Evolutionary conservation across 306 rosid genomes (phyloP).

Genomic region (Pyrus pyrifolia): DNA sequence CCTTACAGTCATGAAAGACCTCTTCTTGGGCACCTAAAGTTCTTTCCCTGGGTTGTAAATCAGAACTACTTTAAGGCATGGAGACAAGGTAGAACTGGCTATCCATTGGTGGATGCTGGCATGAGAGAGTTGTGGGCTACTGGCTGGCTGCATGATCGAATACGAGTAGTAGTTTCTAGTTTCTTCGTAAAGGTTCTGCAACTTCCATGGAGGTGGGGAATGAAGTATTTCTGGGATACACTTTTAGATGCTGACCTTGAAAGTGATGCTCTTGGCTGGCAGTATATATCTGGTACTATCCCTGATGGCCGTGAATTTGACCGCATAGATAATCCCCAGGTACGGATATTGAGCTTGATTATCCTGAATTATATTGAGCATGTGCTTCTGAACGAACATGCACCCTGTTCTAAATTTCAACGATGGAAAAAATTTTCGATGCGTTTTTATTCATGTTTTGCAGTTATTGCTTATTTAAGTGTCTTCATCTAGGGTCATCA

Average conservation of each 20-base stretch:
- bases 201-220: slow-evolving; percentile 99
- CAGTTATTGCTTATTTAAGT: not conserved
- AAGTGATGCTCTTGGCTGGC: slow-evolving; percentile 98
- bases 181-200: slow-evolving; percentile 94
- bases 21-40: slow-evolving; percentile 77
- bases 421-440: slow-evolving; percentile 6
- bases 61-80: slow-evolving; percentile 77
- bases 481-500: not conserved
- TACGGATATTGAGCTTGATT: slow-evolving; percentile 10
- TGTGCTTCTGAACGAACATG: slow-evolving; percentile 6
- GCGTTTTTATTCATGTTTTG: not conserved
- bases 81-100: slow-evolving; percentile 98
- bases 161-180: slow-evolving; percentile 90
- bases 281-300: slow-evolving; percentile 79
- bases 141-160: slow-evolving; percentile 93
- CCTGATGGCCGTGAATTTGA: slow-evolving; percentile 90
- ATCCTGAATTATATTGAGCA: slow-evolving; percentile 8
- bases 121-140: slow-evolving; percentile 99
- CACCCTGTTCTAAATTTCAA: not conserved
- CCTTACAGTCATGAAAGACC: slow-evolving; percentile 83
- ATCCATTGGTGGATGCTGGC: slow-evolving; percentile 97
- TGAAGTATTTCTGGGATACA: slow-evolving; percentile 98
- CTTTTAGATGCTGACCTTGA: slow-evolving; percentile 95
- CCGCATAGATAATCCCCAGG: slow-evolving; percentile 99
- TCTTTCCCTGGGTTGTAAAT: slow-evolving; percentile 78